Conservation (phyloP, 441 rosid genomes). For the Corymbia calophylla region DNA sequence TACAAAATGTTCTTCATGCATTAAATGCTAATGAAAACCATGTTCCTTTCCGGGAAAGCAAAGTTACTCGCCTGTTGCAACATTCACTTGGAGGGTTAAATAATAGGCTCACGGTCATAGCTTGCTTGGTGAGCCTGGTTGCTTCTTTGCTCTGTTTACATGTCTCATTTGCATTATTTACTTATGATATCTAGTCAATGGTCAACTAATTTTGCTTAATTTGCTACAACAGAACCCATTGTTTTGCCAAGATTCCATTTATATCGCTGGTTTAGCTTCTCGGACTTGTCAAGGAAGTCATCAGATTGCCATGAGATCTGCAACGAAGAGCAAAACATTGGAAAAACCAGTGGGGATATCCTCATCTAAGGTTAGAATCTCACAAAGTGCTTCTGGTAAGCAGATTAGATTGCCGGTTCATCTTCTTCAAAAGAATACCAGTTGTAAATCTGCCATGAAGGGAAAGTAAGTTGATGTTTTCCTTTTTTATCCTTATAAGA, state of each 20-base stretch:
- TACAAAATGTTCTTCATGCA: slow-evolving; percentile 59
- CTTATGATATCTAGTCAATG: background rate
- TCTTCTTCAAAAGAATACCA: slow-evolving; percentile 27
- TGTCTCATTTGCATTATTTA: background rate
- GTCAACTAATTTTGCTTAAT: background rate
- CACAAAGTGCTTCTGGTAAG: slow-evolving; percentile 21
- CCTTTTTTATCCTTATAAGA: background rate
- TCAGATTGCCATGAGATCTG: slow-evolving; percentile 15
- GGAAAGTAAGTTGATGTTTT: slow-evolving; percentile 29
- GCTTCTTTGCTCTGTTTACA: background rate
- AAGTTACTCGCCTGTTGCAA: slow-evolving; percentile 60
- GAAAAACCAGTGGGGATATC: slow-evolving; percentile 12
- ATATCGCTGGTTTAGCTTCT: slow-evolving; percentile 61
- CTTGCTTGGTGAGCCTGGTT: slow-evolving; percentile 52
- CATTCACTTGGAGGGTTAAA: slow-evolving; percentile 51
- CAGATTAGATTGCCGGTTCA: slow-evolving; percentile 14
- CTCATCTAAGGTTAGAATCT: slow-evolving; percentile 22
- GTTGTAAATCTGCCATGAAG: slow-evolving; percentile 27
- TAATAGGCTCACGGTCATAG: slow-evolving; percentile 37
- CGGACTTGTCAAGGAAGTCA: slow-evolving; percentile 32
- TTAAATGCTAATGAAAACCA: slow-evolving; percentile 50
- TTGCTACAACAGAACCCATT: slow-evolving; percentile 32
- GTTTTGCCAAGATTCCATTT: slow-evolving; percentile 61
- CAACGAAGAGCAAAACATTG: slow-evolving; percentile 25
- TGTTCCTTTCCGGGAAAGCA: slow-evolving; percentile 77